phyloP scores from a whole-genome alignment of 495 filamentous ascomycete species.

The Articulospora tetracladia region DNA sequence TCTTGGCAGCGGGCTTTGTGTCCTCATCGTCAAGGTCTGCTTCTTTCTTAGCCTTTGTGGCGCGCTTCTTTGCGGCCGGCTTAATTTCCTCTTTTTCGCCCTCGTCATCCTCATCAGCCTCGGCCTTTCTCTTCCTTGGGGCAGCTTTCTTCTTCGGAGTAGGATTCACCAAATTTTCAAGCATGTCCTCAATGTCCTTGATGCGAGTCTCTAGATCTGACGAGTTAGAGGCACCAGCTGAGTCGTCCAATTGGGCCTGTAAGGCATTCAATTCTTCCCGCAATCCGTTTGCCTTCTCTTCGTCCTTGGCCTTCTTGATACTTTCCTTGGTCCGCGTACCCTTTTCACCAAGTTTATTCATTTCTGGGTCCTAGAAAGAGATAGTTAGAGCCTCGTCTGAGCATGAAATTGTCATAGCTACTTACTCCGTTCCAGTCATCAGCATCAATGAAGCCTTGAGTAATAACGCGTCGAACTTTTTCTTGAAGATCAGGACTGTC shows the following conservation, averaged over 20 bases:
- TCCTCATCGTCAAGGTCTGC: constrained; percentile 14
- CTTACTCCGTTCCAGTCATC: constrained; percentile 70
- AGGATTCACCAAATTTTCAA: not conserved
- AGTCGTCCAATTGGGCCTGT: constrained; percentile 10
- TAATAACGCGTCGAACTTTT: constrained; percentile 58
- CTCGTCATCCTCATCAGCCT: constrained; percentile 15
- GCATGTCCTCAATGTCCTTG: constrained; percentile 13
- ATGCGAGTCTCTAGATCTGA: constrained; percentile 3
- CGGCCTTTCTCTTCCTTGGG: constrained; percentile 28
- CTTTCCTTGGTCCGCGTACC: constrained; percentile 40
- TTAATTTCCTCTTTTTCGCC: constrained; percentile 10
- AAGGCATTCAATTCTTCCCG: constrained; percentile 1
- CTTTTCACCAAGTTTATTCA: constrained; percentile 54
- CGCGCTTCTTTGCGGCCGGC: constrained; percentile 22
- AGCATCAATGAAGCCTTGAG: constrained; percentile 64
- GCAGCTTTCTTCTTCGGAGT: constrained; percentile 12
- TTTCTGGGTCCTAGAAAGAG: constrained; percentile 48
- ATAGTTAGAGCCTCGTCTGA: constrained; percentile 4
- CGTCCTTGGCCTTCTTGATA: constrained; percentile 38
- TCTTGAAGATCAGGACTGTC: constrained; percentile 55
- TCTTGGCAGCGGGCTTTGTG: constrained; percentile 8
- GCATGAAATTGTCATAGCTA: not conserved
- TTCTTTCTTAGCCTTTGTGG: constrained; percentile 26
- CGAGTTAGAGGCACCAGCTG: constrained; percentile 4
- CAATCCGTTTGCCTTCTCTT: constrained; percentile 14